A percentile compares a stretch with the other conserved stretches of the same genome.
phyloP scores from a whole-genome alignment of 2,329 filamentous ascomycete species.

The Rugonectria rugulosa region DNA sequence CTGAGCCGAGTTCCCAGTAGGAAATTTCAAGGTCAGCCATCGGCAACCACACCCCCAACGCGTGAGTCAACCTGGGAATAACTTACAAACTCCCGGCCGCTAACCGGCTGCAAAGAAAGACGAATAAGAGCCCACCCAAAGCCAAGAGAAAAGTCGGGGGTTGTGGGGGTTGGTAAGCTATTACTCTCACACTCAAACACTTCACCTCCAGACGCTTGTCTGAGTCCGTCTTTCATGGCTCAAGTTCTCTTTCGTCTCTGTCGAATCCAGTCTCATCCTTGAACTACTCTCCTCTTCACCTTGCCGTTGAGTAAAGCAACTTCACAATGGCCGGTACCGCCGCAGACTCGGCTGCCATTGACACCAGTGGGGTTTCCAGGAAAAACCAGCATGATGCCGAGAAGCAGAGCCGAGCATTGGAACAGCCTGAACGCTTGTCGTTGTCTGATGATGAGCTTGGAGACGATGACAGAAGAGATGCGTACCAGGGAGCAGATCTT shows the following conservation, averaged over 20 bases:
- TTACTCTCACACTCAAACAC: not conserved
- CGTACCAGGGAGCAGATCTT: conserved; percentile 3
- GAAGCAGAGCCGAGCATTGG: conserved; percentile 6
- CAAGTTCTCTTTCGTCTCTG: too few species aligned
- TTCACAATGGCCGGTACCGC: conserved; percentile 5
- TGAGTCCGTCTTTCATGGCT: not conserved
- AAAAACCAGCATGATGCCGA: conserved; percentile 7
- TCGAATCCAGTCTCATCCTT: too few species aligned
- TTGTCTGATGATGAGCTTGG: not conserved
- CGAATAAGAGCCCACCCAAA: not conserved
- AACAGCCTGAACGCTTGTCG: not conserved
- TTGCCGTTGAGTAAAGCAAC: not conserved
- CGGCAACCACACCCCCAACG: too few species aligned
- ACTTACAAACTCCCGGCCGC: not conserved
- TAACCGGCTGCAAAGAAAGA: not conserved
- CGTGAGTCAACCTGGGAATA: too few species aligned
- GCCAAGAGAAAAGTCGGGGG: conserved; percentile 1
- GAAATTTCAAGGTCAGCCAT: not conserved
- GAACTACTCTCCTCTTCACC: too few species aligned
- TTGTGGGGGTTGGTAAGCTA: not conserved
- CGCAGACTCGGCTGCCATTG: not conserved
- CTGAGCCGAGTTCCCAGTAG: not conserved
- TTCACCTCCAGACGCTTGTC: not conserved
- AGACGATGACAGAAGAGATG: not conserved
- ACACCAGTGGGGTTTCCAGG: conserved; percentile 1